Base-by-base conservation (phyloP, 2,329 filamentous ascomycete genomes). In the Penicillium aurantiogriseum region DNA sequence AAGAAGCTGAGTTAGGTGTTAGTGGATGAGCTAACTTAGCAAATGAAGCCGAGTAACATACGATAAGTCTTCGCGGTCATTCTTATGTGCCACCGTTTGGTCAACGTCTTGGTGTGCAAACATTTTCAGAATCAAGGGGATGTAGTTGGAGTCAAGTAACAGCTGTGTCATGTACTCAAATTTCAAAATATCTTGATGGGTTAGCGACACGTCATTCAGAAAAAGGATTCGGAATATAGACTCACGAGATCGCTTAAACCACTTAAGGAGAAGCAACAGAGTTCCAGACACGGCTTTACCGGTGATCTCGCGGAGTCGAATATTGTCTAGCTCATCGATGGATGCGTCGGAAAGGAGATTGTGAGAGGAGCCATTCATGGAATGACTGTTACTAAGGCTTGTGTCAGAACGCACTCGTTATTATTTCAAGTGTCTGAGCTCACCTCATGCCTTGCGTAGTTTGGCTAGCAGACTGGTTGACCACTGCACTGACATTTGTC, bases 121-220 rank as follows among this genome's bases (percentile, higher is more conserved):
- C 48, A 97, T 85, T 77, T 97, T 97, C 33, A 99, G 79, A 25
- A 96, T 89, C 31, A 99, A 80, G 0, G 93, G 93, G 7, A 99
- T 82, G 72, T 97, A 99, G 73, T 96, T 97, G 4, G 91, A 94
- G 74, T 99, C 94, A 29, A 99, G 83, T 11, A 99, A 80, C 3
- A 99, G 83, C 70, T 99, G 94, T 0, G 92, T 93, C 69, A 99
- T 79, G 69, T 97, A 97, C 76, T 99, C 94, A 65, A 94, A 97
- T 71, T 97, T 96, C 63, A 99, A 80, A 29, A 97, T 85, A 71
- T 99, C 91, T 95, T 47, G 5, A 44, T 5, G 21, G 15, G 46
- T 67, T 56, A 71, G 59, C 63, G 39, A 23, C 0, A 27, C 17
- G 1, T 27, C 8, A 35, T 29, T 19, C 9, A 42, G 17, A 4